phyloP scores from a whole-genome alignment of 257 asterid genomes.

The Capsicum baccatum region DNA sequence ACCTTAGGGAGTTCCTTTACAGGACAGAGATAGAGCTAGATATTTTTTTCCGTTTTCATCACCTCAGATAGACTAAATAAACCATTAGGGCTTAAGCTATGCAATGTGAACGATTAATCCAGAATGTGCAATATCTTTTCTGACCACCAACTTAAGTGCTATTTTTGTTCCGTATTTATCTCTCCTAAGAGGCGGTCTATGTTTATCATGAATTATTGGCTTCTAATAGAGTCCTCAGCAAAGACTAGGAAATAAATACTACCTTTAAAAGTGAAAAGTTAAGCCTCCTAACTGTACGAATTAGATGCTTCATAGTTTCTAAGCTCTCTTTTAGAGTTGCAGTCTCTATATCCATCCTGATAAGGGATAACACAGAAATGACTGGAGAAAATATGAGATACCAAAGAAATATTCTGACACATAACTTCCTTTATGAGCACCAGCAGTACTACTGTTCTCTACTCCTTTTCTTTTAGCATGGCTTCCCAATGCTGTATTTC shows the following conservation, averaged over 20 bases:
- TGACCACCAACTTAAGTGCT: not conserved
- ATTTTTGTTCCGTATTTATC: not conserved
- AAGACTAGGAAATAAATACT: slow-evolving; percentile 22
- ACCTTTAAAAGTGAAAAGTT: slow-evolving; percentile 78
- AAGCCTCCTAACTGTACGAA: slow-evolving; percentile 73
- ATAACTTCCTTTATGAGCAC: slow-evolving; percentile 15
- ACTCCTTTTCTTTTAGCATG: too few relatives aligned
- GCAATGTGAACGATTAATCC: not conserved
- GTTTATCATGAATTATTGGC: not conserved
- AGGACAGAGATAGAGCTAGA: slow-evolving; percentile 19
- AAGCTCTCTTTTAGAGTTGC: slow-evolving; percentile 95
- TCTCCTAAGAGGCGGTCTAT: not conserved
- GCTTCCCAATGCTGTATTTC: too few relatives aligned
- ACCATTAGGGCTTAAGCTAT: not conserved
- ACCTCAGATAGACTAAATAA: slow-evolving; percentile 9
- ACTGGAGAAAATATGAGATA: not conserved
- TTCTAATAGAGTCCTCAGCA: not conserved
- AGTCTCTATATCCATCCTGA: slow-evolving; percentile 90
- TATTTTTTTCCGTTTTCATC: not conserved
- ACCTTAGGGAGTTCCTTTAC: not conserved
- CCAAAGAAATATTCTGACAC: not conserved
- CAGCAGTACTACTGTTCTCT: too few relatives aligned
- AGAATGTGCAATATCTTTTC: not conserved
- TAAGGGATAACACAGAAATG: slow-evolving; percentile 27
- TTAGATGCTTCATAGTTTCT: slow-evolving; percentile 91